These are phyloP conservation scores for Paecilomyces variotii DNA, from an alignment of 2,329 filamentous ascomycete species.

Conservation along the genomic window DNA sequence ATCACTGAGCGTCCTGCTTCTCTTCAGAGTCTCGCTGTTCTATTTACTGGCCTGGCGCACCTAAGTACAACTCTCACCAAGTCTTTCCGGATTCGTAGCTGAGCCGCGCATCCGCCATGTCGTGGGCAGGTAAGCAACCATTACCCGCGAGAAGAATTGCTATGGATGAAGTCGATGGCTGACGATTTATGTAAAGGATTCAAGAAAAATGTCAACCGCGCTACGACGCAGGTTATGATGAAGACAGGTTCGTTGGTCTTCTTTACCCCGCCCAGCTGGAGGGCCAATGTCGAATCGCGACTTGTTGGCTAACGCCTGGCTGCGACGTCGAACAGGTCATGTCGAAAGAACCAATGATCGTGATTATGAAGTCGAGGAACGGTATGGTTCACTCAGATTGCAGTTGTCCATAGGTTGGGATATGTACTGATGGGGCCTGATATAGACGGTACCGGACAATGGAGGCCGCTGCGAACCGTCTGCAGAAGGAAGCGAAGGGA, in stretches of 20 bases:
- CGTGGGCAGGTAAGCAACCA: conserved; percentile 56
- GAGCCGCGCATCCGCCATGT: conserved; percentile 43
- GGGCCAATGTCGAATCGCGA: not conserved
- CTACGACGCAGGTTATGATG: conserved; percentile 99
- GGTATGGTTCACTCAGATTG: conserved; percentile 40
- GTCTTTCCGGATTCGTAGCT: conserved; percentile 1
- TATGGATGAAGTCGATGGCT: conserved; percentile 13
- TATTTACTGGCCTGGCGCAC: not conserved
- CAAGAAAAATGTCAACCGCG: conserved; percentile 97
- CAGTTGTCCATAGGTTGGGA: not conserved
- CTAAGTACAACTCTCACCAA: not conserved
- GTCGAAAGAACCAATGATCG: conserved; percentile 98
- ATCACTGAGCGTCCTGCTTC: not conserved
- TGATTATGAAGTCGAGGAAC: conserved; percentile 96
- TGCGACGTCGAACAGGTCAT: conserved; percentile 52
- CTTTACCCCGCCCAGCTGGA: conserved; percentile 7
- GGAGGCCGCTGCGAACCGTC: conserved; percentile 82
- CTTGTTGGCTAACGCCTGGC: not conserved
- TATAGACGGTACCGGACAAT: conserved; percentile 88
- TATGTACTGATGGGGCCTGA: conserved; percentile 10
- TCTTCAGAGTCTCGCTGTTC: not conserved
- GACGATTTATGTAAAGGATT: conserved; percentile 49
- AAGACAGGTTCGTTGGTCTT: conserved; percentile 64
- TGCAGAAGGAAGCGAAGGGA: conserved; percentile 97
- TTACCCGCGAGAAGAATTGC: not conserved